Evolutionary conservation across 768 basidiomycete genomes (phyloP).

Genomic region (Leucocoprinus birnbaumii): DNA sequence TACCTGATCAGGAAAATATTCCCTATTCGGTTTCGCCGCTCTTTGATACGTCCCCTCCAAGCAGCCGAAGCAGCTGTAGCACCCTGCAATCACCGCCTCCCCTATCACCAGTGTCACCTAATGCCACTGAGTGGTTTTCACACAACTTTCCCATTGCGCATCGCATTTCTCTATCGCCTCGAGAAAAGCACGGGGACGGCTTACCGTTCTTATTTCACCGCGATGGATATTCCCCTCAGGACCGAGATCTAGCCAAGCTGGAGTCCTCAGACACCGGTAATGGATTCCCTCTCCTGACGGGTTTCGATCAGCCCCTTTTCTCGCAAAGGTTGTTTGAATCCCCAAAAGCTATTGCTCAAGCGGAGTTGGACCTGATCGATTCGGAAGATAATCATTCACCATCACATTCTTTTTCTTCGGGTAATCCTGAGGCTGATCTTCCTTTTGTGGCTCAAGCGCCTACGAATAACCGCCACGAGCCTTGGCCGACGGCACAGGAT

Average conservation of each 20-base stretch:
- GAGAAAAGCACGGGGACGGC: background rate
- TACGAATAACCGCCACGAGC: background rate
- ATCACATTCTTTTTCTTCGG: background rate
- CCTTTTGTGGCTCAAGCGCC: background rate
- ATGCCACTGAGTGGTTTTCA: background rate
- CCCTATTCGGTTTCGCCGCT: background rate
- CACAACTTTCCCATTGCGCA: background rate
- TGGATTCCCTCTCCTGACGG: background rate
- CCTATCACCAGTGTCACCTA: constrained; percentile 1
- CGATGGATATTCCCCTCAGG: background rate
- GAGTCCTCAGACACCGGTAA: background rate
- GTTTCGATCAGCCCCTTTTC: background rate
- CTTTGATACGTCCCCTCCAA: constrained; percentile 4
- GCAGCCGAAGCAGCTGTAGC: constrained; percentile 11
- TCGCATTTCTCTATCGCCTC: background rate
- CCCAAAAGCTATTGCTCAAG: background rate
- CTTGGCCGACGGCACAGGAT: background rate
- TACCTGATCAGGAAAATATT: background rate
- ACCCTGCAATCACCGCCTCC: constrained; percentile 7
- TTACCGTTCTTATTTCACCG: background rate
- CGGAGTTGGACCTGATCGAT: constrained; percentile 1
- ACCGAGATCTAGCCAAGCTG: background rate
- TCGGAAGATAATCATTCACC: background rate
- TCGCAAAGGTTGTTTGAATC: background rate
- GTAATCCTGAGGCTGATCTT: background rate